These are phyloP conservation scores for Dendrobium nobile DNA, from an alignment of 106 monocot genomes.

Conservation along the genomic window DNA sequence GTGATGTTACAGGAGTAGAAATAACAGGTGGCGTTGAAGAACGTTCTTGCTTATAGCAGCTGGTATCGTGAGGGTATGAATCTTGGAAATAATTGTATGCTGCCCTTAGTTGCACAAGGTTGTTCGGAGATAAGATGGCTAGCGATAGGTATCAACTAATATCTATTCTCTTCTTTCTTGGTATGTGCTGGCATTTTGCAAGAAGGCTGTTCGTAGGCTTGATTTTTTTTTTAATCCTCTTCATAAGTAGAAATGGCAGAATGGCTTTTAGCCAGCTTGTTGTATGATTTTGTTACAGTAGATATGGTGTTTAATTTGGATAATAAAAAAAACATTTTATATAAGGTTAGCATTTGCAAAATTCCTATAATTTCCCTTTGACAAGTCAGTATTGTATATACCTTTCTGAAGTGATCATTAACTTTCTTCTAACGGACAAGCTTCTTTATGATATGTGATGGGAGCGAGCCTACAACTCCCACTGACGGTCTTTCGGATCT, in stretches of 20 bases:
- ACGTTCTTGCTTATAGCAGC: slow-evolving; percentile 98
- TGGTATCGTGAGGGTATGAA: slow-evolving; percentile 96
- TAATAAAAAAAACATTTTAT: not conserved
- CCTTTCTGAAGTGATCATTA: not conserved
- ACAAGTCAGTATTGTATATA: not conserved
- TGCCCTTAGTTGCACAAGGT: slow-evolving; percentile 92
- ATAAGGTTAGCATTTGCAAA: not conserved
- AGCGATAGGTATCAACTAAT: slow-evolving; percentile 52
- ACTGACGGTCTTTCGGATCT: slow-evolving; percentile 84
- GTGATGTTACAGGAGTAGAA: slow-evolving; percentile 97
- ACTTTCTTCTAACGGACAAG: not conserved
- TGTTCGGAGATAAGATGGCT: slow-evolving; percentile 98
- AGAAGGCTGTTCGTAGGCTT: not conserved
- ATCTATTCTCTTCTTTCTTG: not conserved
- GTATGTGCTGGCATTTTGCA: not conserved
- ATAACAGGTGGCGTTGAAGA: slow-evolving; percentile 88
- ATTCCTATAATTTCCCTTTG: not conserved
- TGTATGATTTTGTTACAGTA: not conserved
- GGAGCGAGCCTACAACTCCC: slow-evolving; percentile 92
- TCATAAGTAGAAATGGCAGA: not conserved
- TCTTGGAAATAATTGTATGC: slow-evolving; percentile 98
- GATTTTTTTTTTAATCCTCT: not conserved
- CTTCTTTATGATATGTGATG: slow-evolving; percentile 43
- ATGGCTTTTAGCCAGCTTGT: not conserved
- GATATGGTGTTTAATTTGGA: not conserved